phyloP scores from a whole-genome alignment of 192 early-diverging fungal species.

The Cetraspora pellucida region DNA sequence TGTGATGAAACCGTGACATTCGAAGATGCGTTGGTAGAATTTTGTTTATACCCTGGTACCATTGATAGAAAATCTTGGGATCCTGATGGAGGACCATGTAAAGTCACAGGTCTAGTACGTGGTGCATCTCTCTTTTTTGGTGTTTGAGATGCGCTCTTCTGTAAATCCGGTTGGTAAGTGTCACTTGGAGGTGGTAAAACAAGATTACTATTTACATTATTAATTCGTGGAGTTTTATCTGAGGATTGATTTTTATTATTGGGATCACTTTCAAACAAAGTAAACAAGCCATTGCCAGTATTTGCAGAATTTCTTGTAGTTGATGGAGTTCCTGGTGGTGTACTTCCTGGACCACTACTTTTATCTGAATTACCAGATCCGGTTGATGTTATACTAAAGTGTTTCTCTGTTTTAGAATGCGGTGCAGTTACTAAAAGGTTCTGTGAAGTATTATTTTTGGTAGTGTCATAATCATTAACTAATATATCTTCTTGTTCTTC shows the following conservation, averaged over 20 bases:
- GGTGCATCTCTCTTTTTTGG: conserved; percentile 28
- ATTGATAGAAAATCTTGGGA: conserved; percentile 16
- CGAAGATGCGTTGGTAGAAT: not conserved
- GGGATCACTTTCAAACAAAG: conserved; percentile 21
- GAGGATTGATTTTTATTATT: not conserved
- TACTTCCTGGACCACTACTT: not conserved
- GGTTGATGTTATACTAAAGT: not conserved
- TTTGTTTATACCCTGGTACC: not conserved
- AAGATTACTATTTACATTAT: conserved; percentile 1
- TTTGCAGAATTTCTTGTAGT: conserved; percentile 3
- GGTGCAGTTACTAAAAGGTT: not conserved
- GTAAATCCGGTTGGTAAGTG: not conserved
- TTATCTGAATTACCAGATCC: not conserved
- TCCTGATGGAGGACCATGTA: conserved; percentile 8
- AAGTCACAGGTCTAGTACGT: conserved; percentile 29
- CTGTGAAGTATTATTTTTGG: not conserved
- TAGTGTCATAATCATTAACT: not conserved
- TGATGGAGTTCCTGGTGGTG: conserved; percentile 25
- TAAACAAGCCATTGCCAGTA: conserved; percentile 10
- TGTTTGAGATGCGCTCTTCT: conserved; percentile 17
- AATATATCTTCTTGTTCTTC: conserved; percentile 14
- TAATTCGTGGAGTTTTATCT: not conserved
- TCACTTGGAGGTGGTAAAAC: not conserved
- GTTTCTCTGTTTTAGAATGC: not conserved
- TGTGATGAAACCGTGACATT: not conserved